Evolutionary conservation across 805 yeast genomes (phyloP).

Genomic region (Candida odintsovae): DNA sequence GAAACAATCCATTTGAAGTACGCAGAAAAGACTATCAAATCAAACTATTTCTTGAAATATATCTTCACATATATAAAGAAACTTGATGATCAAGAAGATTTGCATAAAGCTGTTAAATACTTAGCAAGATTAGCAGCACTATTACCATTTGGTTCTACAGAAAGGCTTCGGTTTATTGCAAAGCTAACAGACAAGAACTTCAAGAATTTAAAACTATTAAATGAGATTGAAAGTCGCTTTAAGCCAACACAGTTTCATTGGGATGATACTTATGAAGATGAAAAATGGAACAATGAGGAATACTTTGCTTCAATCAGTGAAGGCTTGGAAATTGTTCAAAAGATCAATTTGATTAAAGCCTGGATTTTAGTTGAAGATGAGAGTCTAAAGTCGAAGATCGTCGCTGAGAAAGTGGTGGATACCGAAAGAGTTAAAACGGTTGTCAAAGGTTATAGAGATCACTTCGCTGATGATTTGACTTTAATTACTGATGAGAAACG

Average conservation of each 20-base stretch:
- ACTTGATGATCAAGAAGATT: constrained; percentile 2
- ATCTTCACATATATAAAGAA: constrained; percentile 9
- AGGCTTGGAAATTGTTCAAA: constrained; percentile 16
- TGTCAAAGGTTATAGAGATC: constrained; percentile 6
- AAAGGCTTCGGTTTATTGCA: constrained; percentile 19
- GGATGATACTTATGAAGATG: constrained; percentile 7
- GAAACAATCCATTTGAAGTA: constrained; percentile 3
- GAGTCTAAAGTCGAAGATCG: constrained; percentile 8
- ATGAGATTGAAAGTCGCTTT: constrained; percentile 1
- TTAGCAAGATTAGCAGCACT: constrained; percentile 11
- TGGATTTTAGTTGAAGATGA: constrained; percentile 20
- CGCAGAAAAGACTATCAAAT: constrained; percentile 6
- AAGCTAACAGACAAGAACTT: constrained; percentile 12
- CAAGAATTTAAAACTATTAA: constrained; percentile 9
- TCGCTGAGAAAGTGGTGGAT: background rate
- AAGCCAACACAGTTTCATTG: background rate
- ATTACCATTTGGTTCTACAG: constrained; percentile 18
- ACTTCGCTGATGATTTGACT: background rate
- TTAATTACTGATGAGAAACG: background rate
- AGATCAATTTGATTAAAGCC: constrained; percentile 9
- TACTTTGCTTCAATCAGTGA: constrained; percentile 16
- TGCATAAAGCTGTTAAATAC: constrained; percentile 5
- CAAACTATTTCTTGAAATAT: constrained; percentile 12
- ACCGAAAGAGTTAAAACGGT: background rate
- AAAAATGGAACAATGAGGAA: constrained; percentile 2